Conservation (phyloP, 176 grass and related monocot genomes). For the Canna indica region DNA sequence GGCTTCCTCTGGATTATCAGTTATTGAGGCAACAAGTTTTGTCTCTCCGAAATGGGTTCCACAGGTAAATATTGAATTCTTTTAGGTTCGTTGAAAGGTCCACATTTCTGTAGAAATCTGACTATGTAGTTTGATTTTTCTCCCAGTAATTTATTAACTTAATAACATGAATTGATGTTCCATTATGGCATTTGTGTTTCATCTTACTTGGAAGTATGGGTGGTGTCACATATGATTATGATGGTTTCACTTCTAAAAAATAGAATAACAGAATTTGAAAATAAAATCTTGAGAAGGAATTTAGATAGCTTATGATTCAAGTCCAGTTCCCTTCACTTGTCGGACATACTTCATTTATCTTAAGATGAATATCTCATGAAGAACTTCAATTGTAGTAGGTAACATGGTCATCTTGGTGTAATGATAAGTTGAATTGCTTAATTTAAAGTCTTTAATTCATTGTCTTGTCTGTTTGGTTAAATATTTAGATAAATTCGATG, state of each 20-base stretch:
- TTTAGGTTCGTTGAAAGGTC: neutral
- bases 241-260: neutral
- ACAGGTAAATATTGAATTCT: slow-evolving; percentile 40
- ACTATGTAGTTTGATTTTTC: neutral
- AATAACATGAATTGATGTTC: neutral
- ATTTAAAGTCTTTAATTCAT: neutral
- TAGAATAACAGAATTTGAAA: neutral
- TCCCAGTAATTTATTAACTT: neutral
- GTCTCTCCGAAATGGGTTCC: slow-evolving; percentile 97
- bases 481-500: neutral
- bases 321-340: neutral
- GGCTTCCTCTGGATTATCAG: slow-evolving; percentile 55
- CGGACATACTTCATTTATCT: no score
- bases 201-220: neutral
- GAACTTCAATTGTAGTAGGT: neutral
- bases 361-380: no score
- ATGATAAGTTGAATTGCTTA: neutral
- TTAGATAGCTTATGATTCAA: neutral
- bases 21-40: slow-evolving; percentile 96
- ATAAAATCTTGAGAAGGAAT: neutral
- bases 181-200: neutral
- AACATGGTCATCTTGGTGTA: neutral
- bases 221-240: neutral
- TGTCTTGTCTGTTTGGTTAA: neutral
- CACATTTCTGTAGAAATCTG: slow-evolving; percentile 1